Base-by-base conservation (phyloP, 2,329 filamentous ascomycete species). In the Pseudonectria foliicola region DNA sequence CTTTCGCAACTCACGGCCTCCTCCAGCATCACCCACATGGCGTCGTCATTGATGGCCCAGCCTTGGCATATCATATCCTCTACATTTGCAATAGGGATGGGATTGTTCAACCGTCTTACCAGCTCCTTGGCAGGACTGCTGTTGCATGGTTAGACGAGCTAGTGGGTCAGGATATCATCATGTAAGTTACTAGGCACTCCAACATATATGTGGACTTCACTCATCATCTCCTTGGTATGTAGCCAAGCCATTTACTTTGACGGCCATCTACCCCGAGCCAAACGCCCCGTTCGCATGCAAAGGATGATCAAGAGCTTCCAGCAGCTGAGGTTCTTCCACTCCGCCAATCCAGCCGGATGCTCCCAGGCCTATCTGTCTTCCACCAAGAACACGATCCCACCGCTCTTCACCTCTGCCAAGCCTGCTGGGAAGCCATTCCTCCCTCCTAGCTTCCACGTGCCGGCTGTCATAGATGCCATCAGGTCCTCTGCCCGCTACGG, bases 241-340 rank as follows among this genome's bases (percentile, higher is more conserved):
- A 56, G 56, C 29, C 63, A 75, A 38, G 76, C 71, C 30, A 83
- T 95, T 34, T 88, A 82, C 55, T 95, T 96, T 50, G 90, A 96
- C 57, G 88, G 88, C 11, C 80, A 77, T 37, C 68, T 96, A 1
- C 90, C 90, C 1, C 39, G 56, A 0, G 59, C 67, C 4, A 95
- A 95, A 54, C 68, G 71, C 24, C 55, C 62, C 0, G 75, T 77
- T 6, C 74, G 87, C 4, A 61, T 80, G 33, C 58, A 70, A 8
- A 71, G 87, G 24, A 66, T 84, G 25, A 64, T 76, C 32, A 69
- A 66, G 13, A 74, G 68, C 14, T 74, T 82, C 7, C 60, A 63
- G 4, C 68, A 74, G 14, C 61, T 89, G 26, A 57, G 60, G 3
- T 66, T 73, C 30, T 69, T 70, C 39, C 52, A 56, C 25, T 58